Conservation (phyloP, 148 eudicot genomes). For the Bassia scoparia region DNA sequence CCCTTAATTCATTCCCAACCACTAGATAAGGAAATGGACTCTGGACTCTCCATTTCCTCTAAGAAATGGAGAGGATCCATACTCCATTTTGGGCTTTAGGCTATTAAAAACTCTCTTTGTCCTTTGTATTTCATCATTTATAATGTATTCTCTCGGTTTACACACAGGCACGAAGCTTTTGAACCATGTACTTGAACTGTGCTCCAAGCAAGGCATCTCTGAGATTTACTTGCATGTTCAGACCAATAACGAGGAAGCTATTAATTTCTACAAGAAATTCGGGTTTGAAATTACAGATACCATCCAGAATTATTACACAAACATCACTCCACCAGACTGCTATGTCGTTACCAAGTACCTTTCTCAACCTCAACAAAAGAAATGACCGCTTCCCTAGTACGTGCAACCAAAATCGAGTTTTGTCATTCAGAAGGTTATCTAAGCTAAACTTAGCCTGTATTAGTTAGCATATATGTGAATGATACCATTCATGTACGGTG, state of each 20-base stretch:
- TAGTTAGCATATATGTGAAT: not conserved
- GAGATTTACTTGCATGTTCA: constrained; percentile 94
- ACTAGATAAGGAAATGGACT: too few relatives aligned
- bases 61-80: too few relatives aligned
- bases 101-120: not conserved
- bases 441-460: not conserved
- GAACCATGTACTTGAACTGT: constrained; percentile 68
- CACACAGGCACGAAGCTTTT: constrained; percentile 70
- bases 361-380: constrained; percentile 44
- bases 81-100: too few relatives aligned
- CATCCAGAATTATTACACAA: constrained; percentile 73
- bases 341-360: constrained; percentile 64
- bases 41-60: too few relatives aligned
- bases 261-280: constrained; percentile 84
- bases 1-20: too few relatives aligned
- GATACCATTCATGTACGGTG: constrained; percentile 9
- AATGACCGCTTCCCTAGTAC: constrained; percentile 21
- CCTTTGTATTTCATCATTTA: not conserved
- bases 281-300: constrained; percentile 89
- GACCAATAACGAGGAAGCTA: constrained; percentile 90
- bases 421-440: not conserved
- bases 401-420: constrained; percentile 11
- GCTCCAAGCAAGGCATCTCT: constrained; percentile 65
- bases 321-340: constrained; percentile 90
- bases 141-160: constrained; percentile 13